phyloP scores from a whole-genome alignment of 1,139 yeast genomes.

The Blastobotrys apis region DNA sequence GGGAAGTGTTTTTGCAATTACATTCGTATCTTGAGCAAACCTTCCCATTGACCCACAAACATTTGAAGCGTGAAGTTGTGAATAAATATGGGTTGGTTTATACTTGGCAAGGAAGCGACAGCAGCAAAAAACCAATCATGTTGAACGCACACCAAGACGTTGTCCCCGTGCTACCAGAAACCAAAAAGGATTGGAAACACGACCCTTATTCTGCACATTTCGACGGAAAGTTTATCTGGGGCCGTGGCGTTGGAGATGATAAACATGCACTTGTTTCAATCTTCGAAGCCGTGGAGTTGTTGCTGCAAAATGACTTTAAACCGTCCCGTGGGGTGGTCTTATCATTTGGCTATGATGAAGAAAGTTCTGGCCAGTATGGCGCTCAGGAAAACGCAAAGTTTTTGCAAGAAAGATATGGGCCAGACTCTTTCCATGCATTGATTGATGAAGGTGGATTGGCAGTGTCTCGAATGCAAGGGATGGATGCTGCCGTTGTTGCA shows the following conservation, averaged over 20 bases:
- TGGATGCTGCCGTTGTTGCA: conserved; percentile 52
- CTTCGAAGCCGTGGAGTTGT: conserved; percentile 53
- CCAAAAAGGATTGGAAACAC: conserved; percentile 59
- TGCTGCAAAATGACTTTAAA: conserved; percentile 44
- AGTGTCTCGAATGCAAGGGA: conserved; percentile 41
- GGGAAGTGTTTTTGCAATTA: conserved; percentile 45
- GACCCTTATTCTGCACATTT: conserved; percentile 68
- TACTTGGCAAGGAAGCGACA: conserved; percentile 55
- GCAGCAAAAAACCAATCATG: conserved; percentile 54
- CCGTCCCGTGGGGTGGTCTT: conserved; percentile 56
- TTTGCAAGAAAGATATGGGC: conserved; percentile 51
- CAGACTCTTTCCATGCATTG: conserved; percentile 50
- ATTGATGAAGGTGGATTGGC: conserved; percentile 59
- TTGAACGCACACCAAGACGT: conserved; percentile 79
- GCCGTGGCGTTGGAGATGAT: conserved; percentile 64
- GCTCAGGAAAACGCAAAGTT: conserved; percentile 46
- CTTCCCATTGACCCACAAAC: conserved; percentile 52
- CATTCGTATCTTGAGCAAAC: conserved; percentile 53
- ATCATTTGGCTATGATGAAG: conserved; percentile 73
- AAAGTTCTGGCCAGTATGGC: conserved; percentile 51
- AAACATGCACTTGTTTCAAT: conserved; percentile 55
- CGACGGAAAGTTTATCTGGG: conserved; percentile 56
- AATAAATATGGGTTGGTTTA: conserved; percentile 65
- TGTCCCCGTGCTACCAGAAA: conserved; percentile 65
- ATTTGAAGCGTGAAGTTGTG: conserved; percentile 50